Percentiles rank a stretch among this genome's conserved stretches.
phyloP scores from a whole-genome alignment of 1,284 basidiomycete genomes.

The Inonotus obliquus region DNA sequence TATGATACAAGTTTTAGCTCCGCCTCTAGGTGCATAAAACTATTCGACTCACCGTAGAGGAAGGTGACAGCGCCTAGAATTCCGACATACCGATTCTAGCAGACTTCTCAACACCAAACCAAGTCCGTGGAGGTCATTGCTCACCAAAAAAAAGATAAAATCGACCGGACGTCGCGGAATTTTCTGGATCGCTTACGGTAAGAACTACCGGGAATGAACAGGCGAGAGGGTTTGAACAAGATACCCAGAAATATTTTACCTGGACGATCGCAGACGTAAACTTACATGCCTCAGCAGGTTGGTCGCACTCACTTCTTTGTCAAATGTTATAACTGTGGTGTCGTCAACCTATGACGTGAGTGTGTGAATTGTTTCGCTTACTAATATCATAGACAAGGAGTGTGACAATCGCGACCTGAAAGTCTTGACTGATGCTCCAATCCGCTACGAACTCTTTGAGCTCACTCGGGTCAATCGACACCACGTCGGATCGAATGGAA shows the following conservation, averaged over 20 bases:
- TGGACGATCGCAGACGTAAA: neutral
- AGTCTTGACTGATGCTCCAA: neutral
- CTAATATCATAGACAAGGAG: neutral
- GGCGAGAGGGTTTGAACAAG: neutral
- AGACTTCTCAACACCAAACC: neutral
- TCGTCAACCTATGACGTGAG: neutral
- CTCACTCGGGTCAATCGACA: neutral
- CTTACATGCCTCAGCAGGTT: neutral
- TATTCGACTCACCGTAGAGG: neutral
- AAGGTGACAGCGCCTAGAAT: neutral
- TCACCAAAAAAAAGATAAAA: neutral
- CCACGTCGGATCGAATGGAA: neutral
- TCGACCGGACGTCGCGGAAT: neutral
- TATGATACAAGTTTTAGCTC: neutral
- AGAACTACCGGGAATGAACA: neutral
- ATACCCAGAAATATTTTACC: neutral
- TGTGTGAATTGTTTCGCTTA: neutral
- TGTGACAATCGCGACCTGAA: neutral
- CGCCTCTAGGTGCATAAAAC: neutral
- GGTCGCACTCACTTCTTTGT: neutral
- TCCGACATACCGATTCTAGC: neutral
- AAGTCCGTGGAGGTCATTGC: neutral
- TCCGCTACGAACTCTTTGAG: neutral
- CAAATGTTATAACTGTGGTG: neutral
- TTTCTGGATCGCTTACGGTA: neutral